Conservation (phyloP, 345 rosid genomes). For the Mallotus nudiflorus region DNA sequence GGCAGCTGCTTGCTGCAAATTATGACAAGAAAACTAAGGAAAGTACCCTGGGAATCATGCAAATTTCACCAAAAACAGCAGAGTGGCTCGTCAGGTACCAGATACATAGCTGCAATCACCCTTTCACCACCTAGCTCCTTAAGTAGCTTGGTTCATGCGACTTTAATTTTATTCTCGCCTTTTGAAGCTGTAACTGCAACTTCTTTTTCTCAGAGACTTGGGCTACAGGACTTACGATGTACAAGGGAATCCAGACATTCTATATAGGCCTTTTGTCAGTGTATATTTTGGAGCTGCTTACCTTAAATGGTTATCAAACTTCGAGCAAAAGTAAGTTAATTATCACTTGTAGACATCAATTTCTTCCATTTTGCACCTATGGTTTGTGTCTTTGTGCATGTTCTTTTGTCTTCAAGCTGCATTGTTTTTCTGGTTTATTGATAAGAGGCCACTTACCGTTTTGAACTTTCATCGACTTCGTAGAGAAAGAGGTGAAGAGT, state of each 20-base stretch:
- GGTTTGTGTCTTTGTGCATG: background rate
- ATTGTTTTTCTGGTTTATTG: too few relatives aligned
- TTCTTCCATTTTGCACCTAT: slow-evolving; percentile 2
- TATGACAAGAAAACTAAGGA: slow-evolving; percentile 72
- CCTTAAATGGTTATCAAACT: slow-evolving; percentile 76
- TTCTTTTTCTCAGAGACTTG: slow-evolving; percentile 54
- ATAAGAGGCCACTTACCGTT: too few relatives aligned
- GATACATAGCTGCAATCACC: slow-evolving; percentile 16
- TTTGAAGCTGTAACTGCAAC: slow-evolving; percentile 20
- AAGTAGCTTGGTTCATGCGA: background rate
- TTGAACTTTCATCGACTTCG: slow-evolving; percentile 14
- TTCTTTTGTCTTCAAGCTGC: background rate
- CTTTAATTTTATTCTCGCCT: slow-evolving; percentile 2
- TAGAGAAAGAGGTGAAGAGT: slow-evolving; percentile 92
- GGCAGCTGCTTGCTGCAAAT: slow-evolving; percentile 63
- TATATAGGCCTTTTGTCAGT: slow-evolving; percentile 74
- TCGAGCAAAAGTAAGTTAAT: slow-evolving; percentile 63
- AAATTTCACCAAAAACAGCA: slow-evolving; percentile 65
- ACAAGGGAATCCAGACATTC: slow-evolving; percentile 57
- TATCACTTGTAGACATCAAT: background rate
- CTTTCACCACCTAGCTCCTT: background rate
- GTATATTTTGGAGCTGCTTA: slow-evolving; percentile 90
- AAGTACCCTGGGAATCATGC: slow-evolving; percentile 74
- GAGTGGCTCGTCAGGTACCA: slow-evolving; percentile 69
- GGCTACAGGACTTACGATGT: slow-evolving; percentile 61